Evolutionary conservation across 768 basidiomycete genomes (phyloP), one percentile per base, ranked within the genome.

Genomic region (Candolleomyces aberdarensis): DNA sequence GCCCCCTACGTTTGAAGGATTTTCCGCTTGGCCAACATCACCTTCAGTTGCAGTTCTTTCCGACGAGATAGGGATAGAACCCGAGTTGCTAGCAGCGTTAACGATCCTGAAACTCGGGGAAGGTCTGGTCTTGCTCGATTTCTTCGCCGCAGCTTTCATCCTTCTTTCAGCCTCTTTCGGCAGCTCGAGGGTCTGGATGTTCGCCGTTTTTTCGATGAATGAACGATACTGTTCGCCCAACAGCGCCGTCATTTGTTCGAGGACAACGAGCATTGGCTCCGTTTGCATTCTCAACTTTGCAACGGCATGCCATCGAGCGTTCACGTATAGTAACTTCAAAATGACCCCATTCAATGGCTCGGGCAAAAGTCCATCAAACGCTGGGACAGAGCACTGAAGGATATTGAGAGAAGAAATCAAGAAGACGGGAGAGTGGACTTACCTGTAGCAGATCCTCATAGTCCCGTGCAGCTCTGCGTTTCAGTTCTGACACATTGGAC

Each of bases 381-480:
- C 70, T 0, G 78, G 78, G 0, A 79, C 70, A 0, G 70, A 61
- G 59, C 73, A 76, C 76, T 78, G 39, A 76, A 29, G 1, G 19
- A 40, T 31, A 6, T 8, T 43, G 2, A n/a, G 46, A 3, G 32
- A 22, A 10, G 17, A 11, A 57, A 13, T 9, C 39, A 48, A 8
- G 57, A 43, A 48, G 53, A 22, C 13, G 41, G 13, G 2, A 50
- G 60, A 36, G 49, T 52, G 7, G 22, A 32, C 59, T 11, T 53
- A 72, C 78, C 69, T 78, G 76, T 0, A 79, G 62, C 2, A 77
- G 39, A 40, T 79, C 76, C 51, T 78, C 75, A 51, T 73, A 79
- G 57, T 79, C 73, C 0, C 70, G 65, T 0, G 72, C 78, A 3
- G 72, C 71, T 5, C 71, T 52, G 4, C 75, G 70, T 57, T 69